phyloP scores from a whole-genome alignment of 345 rosid genomes.

The Melaleuca alternifolia region DNA sequence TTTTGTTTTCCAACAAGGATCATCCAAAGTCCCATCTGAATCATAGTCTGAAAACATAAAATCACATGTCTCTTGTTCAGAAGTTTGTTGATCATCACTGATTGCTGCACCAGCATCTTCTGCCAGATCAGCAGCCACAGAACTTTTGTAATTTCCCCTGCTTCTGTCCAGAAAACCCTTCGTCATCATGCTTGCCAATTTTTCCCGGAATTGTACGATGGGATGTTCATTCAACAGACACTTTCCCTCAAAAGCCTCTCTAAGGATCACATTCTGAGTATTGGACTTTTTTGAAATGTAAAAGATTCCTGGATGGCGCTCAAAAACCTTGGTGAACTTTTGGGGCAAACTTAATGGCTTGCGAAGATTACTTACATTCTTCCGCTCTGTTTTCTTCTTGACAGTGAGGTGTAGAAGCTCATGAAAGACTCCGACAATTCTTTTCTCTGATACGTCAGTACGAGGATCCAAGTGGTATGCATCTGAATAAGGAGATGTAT shows the following conservation, averaged over 20 bases:
- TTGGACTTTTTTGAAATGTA: constrained; percentile 54
- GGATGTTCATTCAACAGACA: constrained; percentile 49
- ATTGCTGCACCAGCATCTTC: constrained; percentile 3
- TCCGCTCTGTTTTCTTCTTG: constrained; percentile 60
- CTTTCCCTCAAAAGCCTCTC: constrained; percentile 58
- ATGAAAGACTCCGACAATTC: constrained; percentile 75
- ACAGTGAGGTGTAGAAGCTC: constrained; percentile 79
- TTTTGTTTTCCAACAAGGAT: neutral
- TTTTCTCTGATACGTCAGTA: constrained; percentile 77
- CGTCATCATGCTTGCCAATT: constrained; percentile 37
- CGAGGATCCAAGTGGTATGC: constrained; percentile 77
- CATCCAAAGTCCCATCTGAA: constrained; percentile 6
- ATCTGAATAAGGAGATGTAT: constrained; percentile 57
- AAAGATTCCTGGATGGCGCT: constrained; percentile 82
- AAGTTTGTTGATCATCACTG: constrained; percentile 1
- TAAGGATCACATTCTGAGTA: constrained; percentile 68
- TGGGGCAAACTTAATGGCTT: constrained; percentile 59
- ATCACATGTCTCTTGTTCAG: constrained; percentile 17
- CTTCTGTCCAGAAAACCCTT: constrained; percentile 61
- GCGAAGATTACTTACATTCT: constrained; percentile 71
- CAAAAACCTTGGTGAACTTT: constrained; percentile 80
- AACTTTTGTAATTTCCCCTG: constrained; percentile 37
- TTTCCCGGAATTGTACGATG: constrained; percentile 36
- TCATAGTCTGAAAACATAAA: constrained; percentile 19
- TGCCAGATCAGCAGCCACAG: neutral